Percentiles rank a stretch among this genome's conserved stretches.
Evolutionary conservation across 1,139 yeast genomes (phyloP).

Genomic region (Chernovozyma sophiae-reginae): DNA sequence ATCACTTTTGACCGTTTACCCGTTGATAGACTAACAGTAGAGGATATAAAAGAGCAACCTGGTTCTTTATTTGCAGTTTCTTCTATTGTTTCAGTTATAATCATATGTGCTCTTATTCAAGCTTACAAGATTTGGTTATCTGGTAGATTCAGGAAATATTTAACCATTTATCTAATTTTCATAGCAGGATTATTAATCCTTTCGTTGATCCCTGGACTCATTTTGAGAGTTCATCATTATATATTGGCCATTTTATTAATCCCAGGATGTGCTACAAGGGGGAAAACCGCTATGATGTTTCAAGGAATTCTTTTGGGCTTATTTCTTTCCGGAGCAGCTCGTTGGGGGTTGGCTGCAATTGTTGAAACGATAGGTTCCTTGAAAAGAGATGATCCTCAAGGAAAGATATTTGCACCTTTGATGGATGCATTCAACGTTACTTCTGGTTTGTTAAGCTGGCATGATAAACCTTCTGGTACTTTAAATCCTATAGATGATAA

Average conservation of each 20-base stretch:
- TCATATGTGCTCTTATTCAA: conserved; percentile 62
- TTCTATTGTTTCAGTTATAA: conserved; percentile 41
- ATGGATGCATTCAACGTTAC: conserved; percentile 33
- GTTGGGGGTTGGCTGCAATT: conserved; percentile 93
- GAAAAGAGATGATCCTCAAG: conserved; percentile 72
- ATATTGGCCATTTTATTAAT: conserved; percentile 72
- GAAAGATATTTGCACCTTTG: conserved; percentile 55
- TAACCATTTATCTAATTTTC: conserved; percentile 47
- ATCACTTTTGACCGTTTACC: conserved; percentile 86
- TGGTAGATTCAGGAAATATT: conserved; percentile 63
- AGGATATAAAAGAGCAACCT: conserved; percentile 68
- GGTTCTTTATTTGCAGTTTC: conserved; percentile 72
- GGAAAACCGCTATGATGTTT: conserved; percentile 62
- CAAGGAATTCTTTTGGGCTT: conserved; percentile 85
- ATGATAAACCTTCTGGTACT: conserved; percentile 9
- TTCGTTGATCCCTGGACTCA: conserved; percentile 60
- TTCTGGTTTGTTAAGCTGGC: conserved; percentile 36
- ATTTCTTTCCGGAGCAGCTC: conserved; percentile 75
- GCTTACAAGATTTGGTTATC: conserved; percentile 77
- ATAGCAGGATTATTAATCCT: conserved; percentile 44
- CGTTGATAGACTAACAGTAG: conserved; percentile 71
- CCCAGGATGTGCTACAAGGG: conserved; percentile 85
- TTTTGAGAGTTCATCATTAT: conserved; percentile 84
- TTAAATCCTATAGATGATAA: conserved; percentile 8
- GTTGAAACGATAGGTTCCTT: conserved; percentile 71